Evolutionary conservation across 73 alveolate species (phyloP).

Genomic region (Breviolum minutum): DNA sequence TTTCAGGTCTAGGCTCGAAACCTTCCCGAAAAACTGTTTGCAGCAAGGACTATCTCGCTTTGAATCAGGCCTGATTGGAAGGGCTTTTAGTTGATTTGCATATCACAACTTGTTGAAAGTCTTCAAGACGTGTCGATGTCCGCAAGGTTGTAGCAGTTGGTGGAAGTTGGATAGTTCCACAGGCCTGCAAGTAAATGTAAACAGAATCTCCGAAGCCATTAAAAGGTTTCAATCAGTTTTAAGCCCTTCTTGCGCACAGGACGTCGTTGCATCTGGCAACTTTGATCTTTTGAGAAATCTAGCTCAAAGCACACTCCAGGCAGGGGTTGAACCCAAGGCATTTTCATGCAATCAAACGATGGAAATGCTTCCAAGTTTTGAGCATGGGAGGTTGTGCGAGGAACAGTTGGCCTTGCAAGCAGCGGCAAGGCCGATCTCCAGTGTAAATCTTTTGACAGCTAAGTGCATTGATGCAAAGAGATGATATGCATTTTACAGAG

Average conservation of each 20-base stretch:
- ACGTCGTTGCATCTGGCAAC: slow-evolving; percentile 49
- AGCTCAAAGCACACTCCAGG: slow-evolving; percentile 86
- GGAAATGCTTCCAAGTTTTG: not conserved
- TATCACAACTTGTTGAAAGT: not conserved
- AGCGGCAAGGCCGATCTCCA: slow-evolving; percentile 3
- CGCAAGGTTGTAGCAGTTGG: slow-evolving; percentile 53
- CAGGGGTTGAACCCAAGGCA: not conserved
- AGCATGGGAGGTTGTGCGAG: slow-evolving; percentile 46
- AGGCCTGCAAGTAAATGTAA: not conserved
- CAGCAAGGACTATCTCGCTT: slow-evolving; percentile 58
- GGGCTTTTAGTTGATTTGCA: too few relatives aligned
- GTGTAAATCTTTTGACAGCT: too few relatives aligned
- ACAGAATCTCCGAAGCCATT: too few relatives aligned
- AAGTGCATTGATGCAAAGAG: not conserved
- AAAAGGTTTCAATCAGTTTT: not conserved
- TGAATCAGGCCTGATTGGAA: slow-evolving; percentile 13
- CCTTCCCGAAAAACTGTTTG: too few relatives aligned
- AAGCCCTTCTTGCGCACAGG: not conserved
- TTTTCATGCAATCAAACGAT: not conserved
- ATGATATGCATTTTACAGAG: not conserved
- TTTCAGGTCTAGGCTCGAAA: too few relatives aligned
- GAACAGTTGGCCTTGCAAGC: slow-evolving; percentile 73
- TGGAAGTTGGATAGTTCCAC: slow-evolving; percentile 79
- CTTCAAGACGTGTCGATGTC: not conserved
- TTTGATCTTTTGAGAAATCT: slow-evolving; percentile 36